These are phyloP conservation scores for Nidularia sp. DNA, from an alignment of 768 basidiomycete genomes.

Conservation along the genomic window DNA sequence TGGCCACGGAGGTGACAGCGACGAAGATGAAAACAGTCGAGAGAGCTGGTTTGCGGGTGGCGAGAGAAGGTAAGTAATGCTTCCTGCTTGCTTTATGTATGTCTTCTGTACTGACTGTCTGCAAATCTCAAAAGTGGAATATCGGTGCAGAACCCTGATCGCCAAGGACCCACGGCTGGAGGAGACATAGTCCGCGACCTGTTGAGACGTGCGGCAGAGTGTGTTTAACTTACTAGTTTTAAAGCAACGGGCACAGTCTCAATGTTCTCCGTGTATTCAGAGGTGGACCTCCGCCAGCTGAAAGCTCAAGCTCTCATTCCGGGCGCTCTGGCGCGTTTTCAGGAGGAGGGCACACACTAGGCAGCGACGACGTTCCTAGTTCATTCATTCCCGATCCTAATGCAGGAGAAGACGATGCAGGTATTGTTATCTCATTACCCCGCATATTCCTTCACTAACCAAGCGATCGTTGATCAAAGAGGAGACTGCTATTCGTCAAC, in stretches of 20 bases:
- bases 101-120: not conserved
- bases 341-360: constrained; percentile 81
- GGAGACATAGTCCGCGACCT: constrained; percentile 67
- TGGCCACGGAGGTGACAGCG: constrained; percentile 30
- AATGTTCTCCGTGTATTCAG: constrained; percentile 16
- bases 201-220: constrained; percentile 80
- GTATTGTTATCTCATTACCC: constrained; percentile 8
- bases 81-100: not conserved
- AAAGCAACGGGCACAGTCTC: not conserved
- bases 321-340: constrained; percentile 37
- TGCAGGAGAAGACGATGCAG: constrained; percentile 25
- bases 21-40: constrained; percentile 51
- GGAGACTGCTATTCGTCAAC: constrained; percentile 60
- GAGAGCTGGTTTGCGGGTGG: constrained; percentile 93
- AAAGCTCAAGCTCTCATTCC: constrained; percentile 5
- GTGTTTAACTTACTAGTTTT: constrained; percentile 17
- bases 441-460: not conserved
- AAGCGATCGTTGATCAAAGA: constrained; percentile 18
- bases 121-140: constrained; percentile 62
- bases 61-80: constrained; percentile 66
- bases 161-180: constrained; percentile 39
- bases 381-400: constrained; percentile 71
- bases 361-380: constrained; percentile 84
- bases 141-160: constrained; percentile 81
- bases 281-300: constrained; percentile 24